Evolutionary conservation across 2,329 filamentous ascomycete genomes (phyloP).

Genomic region (Colletotrichum graminicola): DNA sequence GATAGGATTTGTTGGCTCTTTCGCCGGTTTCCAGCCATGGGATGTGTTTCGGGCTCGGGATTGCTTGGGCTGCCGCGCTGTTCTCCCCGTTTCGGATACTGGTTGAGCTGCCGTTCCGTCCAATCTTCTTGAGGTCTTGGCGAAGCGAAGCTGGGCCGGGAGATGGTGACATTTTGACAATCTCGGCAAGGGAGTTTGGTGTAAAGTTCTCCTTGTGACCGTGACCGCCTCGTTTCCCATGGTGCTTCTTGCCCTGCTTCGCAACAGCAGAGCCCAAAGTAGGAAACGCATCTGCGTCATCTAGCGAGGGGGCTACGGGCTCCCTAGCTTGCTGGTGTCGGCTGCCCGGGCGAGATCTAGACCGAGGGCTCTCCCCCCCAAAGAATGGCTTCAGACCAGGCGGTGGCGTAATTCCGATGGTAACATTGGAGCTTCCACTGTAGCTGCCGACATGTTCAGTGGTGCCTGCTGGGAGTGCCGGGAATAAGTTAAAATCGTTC

Average conservation of each 20-base stretch:
- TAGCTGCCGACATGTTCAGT: slow-evolving; percentile 70
- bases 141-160: slow-evolving; percentile 74
- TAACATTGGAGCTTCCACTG: slow-evolving; percentile 65
- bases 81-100: slow-evolving; percentile 79
- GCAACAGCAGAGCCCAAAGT: slow-evolving; percentile 81
- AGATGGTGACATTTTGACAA: slow-evolving; percentile 94
- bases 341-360: slow-evolving; percentile 86
- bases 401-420: slow-evolving; percentile 72
- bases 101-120: slow-evolving; percentile 74
- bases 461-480: slow-evolving; percentile 73
- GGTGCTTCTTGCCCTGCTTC: slow-evolving; percentile 89
- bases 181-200: slow-evolving; percentile 88
- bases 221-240: slow-evolving; percentile 90
- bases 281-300: slow-evolving; percentile 96
- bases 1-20: slow-evolving; percentile 90
- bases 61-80: slow-evolving; percentile 83
- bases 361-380: slow-evolving; percentile 71
- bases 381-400: slow-evolving; percentile 77
- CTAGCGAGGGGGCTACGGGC: slow-evolving; percentile 79
- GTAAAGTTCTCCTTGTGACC: slow-evolving; percentile 77
- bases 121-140: slow-evolving; percentile 70
- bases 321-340: slow-evolving; percentile 77
- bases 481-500: slow-evolving; percentile 88
- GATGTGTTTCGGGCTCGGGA: slow-evolving; percentile 89
- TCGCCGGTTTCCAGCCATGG: slow-evolving; percentile 97